Evolutionary conservation across 257 asterid genomes (phyloP), one percentile per base, ranked within the genome.

Genomic region (Oldenlandia corymbosa): DNA sequence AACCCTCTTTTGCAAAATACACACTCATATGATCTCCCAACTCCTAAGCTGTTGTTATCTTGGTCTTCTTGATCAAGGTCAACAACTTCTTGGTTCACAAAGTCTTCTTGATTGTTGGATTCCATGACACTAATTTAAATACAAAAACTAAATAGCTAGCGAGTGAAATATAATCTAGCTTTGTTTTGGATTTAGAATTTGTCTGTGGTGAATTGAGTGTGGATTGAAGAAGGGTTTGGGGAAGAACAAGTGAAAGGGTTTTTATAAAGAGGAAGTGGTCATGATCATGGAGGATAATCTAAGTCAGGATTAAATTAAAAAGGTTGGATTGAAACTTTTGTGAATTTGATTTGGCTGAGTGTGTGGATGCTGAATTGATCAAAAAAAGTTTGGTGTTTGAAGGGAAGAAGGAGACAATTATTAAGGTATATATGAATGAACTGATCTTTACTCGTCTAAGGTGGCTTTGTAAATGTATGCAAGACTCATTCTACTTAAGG

Each of bases 1-100:
- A 89, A 89, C 1, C 97, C 97, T 74, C 95, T 69, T 75, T 83
- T 81, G 82, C 95, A 89, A 58, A 79, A 86, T 5, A 84, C 89
- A 62, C 97, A 86, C 78, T 85, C 95, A 43, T 89, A 89, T 2
- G 73, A 81, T 27, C 97, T 53, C 3, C 94, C 93, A 5, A 73
- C 66, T n/a, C 88, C 92, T 37, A 73, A 18, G 57, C 69, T 75
- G 57, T 67, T 75, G 32, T 54, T 16, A 13, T 67, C 72, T 64
- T 71, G 64, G 16, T 69, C 65, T 14, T 16, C 68, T 48, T 71
- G 71, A 12, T 50, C 68, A 9, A 4, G 36, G 2, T 52, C 36
- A 8, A 24, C 17, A 20, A 7, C 49, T 36, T 57, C 76, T 68
- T 66, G 72, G 39, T 67, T 73, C 0, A 42, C 53, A 12, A 58